phyloP scores from a whole-genome alignment of 768 basidiomycete genomes.

The Nidularia sp. region DNA sequence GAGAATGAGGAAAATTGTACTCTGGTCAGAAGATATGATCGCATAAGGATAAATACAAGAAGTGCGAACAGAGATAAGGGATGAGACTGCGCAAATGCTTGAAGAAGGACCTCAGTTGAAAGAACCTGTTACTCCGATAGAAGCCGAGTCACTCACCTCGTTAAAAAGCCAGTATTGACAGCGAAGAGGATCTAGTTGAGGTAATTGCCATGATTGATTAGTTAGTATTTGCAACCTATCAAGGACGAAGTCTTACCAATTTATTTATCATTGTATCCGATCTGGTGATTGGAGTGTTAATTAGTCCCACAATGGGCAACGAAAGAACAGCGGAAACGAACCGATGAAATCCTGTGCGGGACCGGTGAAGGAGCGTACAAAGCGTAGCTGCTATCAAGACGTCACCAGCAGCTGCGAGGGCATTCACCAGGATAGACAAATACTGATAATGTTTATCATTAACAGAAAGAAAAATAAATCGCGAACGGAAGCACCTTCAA shows the following conservation, averaged over 20 bases:
- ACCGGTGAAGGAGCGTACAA: conserved; percentile 34
- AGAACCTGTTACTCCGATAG: too few species aligned
- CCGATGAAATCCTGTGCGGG: conserved; percentile 47
- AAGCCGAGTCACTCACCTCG: conserved; percentile 14
- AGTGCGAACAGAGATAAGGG: conserved; percentile 43
- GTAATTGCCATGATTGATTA: not conserved
- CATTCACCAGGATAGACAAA: conserved; percentile 41
- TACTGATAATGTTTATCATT: conserved; percentile 11
- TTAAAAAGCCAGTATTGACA: conserved; percentile 36
- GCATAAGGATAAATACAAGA: not conserved
- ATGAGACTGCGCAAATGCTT: conserved; percentile 51
- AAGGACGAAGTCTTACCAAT: conserved; percentile 20
- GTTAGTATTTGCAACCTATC: not conserved
- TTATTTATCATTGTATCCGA: conserved; percentile 47
- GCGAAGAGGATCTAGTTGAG: conserved; percentile 36
- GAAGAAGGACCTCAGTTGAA: not conserved
- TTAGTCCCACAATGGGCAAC: not conserved
- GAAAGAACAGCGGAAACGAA: conserved; percentile 7
- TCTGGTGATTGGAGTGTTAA: conserved; percentile 10
- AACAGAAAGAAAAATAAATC: too few species aligned
- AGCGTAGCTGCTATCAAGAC: conserved; percentile 40
- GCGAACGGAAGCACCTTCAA: conserved; percentile 25
- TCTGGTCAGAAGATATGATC: not conserved
- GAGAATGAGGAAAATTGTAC: not conserved
- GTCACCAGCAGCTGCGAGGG: conserved; percentile 40